A percentile compares a stretch with the other conserved stretches of the same genome.
phyloP scores from a whole-genome alignment of 2,329 filamentous ascomycete species.

The Reticulascus tulasneorum region DNA sequence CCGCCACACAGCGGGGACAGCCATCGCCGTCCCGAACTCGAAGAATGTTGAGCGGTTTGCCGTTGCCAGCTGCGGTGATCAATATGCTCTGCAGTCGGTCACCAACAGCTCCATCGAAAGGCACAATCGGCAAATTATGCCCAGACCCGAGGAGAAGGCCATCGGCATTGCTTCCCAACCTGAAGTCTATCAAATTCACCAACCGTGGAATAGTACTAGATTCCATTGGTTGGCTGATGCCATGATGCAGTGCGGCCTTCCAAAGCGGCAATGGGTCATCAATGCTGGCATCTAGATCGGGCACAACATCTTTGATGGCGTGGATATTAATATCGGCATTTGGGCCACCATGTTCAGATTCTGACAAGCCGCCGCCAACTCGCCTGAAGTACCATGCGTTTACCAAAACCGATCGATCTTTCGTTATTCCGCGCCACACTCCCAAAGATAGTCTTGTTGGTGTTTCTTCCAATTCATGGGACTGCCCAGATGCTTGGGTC shows the following conservation, averaged over 20 bases:
- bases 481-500: slow-evolving; percentile 3
- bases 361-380: slow-evolving; percentile 4
- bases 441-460: slow-evolving; percentile 24
- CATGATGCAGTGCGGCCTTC: slow-evolving; percentile 26
- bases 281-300: slow-evolving; percentile 69
- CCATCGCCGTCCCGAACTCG: slow-evolving; percentile 62
- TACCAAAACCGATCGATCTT: slow-evolving; percentile 64
- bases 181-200: slow-evolving; percentile 31
- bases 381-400: slow-evolving; percentile 60
- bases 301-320: slow-evolving; percentile 62
- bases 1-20: slow-evolving; percentile 67
- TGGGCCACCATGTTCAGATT: neutral
- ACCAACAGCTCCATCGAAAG: slow-evolving; percentile 1
- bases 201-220: too few relatives aligned
- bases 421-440: slow-evolving; percentile 62
- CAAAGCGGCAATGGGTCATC: slow-evolving; percentile 55
- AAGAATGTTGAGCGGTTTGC: slow-evolving; percentile 55
- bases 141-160: slow-evolving; percentile 14
- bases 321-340: slow-evolving; percentile 41
- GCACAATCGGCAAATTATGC: slow-evolving; percentile 1
- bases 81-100: slow-evolving; percentile 15
- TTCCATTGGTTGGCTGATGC: neutral
- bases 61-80: slow-evolving; percentile 26
- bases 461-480: slow-evolving; percentile 5
- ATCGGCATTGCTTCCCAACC: slow-evolving; percentile 21